Conservation (phyloP, 495 filamentous ascomycete species). For the Annulohypoxylon stygium region DNA sequence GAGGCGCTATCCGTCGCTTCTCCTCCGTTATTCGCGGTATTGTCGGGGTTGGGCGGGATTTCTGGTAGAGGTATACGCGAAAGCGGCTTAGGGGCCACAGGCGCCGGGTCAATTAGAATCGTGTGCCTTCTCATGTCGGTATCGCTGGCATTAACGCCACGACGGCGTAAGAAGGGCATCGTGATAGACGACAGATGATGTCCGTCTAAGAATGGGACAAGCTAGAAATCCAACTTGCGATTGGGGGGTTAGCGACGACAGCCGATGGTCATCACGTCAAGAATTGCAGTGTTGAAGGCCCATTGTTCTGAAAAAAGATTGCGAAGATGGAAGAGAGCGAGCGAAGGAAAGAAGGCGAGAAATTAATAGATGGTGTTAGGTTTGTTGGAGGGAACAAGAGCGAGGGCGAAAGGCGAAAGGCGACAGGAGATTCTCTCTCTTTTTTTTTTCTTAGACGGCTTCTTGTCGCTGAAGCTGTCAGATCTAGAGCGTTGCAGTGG, state of each 20-base stretch:
- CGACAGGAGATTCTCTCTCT: neutral
- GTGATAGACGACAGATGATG: slow-evolving; percentile 22
- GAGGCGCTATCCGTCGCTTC: slow-evolving; percentile 10
- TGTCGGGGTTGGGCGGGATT: slow-evolving; percentile 30
- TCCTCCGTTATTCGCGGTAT: slow-evolving; percentile 30
- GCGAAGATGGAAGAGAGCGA: slow-evolving; percentile 10
- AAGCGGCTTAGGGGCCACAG: slow-evolving; percentile 46
- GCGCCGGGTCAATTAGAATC: slow-evolving; percentile 52
- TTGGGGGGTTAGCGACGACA: slow-evolving; percentile 32
- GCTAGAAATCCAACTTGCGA: slow-evolving; percentile 16
- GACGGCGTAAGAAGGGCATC: slow-evolving; percentile 66
- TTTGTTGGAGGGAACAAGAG: slow-evolving; percentile 13
- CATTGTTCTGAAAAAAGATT: slow-evolving; percentile 44
- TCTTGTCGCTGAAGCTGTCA: slow-evolving; percentile 31
- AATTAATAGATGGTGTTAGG: slow-evolving; percentile 8
- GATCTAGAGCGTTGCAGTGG: slow-evolving; percentile 18
- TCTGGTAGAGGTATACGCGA: slow-evolving; percentile 39
- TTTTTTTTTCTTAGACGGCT: slow-evolving; percentile 13
- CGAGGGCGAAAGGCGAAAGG: slow-evolving; percentile 6
- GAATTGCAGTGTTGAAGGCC: slow-evolving; percentile 40
- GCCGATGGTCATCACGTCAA: slow-evolving; percentile 47
- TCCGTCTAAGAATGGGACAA: slow-evolving; percentile 19
- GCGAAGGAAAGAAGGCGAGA: slow-evolving; percentile 9
- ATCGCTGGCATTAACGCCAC: slow-evolving; percentile 64
- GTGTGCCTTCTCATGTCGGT: slow-evolving; percentile 64